Base-by-base conservation (phyloP, 2,329 filamentous ascomycete genomes). In the Sporothrix inflata region DNA sequence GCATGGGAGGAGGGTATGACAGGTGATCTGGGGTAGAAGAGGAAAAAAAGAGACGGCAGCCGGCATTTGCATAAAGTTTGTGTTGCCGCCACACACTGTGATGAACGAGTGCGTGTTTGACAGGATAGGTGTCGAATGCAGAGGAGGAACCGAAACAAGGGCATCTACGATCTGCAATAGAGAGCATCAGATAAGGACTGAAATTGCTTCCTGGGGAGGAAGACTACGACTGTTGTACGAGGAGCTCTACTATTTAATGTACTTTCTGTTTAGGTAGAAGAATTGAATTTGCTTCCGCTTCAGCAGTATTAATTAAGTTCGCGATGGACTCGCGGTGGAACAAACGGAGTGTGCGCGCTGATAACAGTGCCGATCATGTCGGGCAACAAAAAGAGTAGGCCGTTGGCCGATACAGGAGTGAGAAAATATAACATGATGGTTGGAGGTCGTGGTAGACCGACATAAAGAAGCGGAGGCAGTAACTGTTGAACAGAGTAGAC, bases 31-130 rank as follows among this genome's bases (percentile, higher is more conserved):
- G 57, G 57, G n/a, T 63, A 42, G 21, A 5, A 53, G 12, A 42
- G 34, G 9, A 42, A 14, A 3, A 42, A 9, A 24, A 40, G 21
- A 55, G 11, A 11, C 34, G 38, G 21, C 47, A 49, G 19, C 45
- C 16, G 45, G 19, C 57, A 24, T n/a, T 3, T 8, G 60, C 60
- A 45, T 27, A 65, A 45, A 65, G 60, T 65, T 65, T 65, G 60
- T 65, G 60, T 65, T 16, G 60, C 60, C 60, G 60, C 45, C 38
- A n/a, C 24, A 65, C 47, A 19, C 12, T 9, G 40, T 42, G 40
- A 14, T 7, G 40, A 42, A 42, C 3, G 30, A 34, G 3, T 34
- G 40, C 40, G 3, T 9, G 9, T 42, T 42, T 42, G 40, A 42
- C 8, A 42, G 30, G 30, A 6, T 6, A 34, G 6, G 30, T 3